Conservation (phyloP, 2,329 filamentous ascomycete genomes). For the Xylariaceae sp. region DNA sequence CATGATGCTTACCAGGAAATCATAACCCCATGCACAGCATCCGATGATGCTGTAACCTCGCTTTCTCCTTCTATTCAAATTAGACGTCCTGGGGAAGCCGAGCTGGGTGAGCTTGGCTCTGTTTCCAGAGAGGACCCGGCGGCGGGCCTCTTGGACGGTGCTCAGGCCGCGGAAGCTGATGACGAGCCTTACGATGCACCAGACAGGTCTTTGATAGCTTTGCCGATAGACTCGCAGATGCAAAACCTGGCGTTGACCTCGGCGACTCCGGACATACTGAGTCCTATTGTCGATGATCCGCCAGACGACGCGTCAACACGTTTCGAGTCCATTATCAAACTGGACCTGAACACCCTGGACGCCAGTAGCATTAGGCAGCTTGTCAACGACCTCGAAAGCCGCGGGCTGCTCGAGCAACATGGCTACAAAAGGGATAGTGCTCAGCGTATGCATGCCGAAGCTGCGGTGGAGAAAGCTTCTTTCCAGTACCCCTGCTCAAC, state of each 20-base stretch:
- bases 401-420: conserved; percentile 21
- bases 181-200: neutral
- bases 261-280: too few species aligned
- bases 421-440: conserved; percentile 22
- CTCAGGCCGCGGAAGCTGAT: neutral
- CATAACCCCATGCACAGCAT: neutral
- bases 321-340: neutral
- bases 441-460: conserved; percentile 6
- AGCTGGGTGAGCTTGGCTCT: too few species aligned
- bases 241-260: too few species aligned
- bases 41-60: conserved; percentile 3
- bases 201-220: conserved; percentile 2
- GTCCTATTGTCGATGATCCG: too few species aligned
- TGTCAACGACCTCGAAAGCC: conserved; percentile 22
- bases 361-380: conserved; percentile 15
- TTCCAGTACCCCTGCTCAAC: conserved; percentile 32
- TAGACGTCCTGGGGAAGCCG: too few species aligned
- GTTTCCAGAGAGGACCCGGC: too few species aligned
- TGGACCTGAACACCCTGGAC: conserved; percentile 14
- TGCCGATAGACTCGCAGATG: neutral
- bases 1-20: conserved; percentile 4
- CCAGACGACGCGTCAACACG: neutral
- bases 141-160: neutral
- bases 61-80: too few species aligned
- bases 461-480: conserved; percentile 18